A percentile compares a stretch with the other conserved stretches of the same genome.
These are phyloP conservation scores for Leccinum subrobustum DNA, from an alignment of 1,284 basidiomycete genomes.

Conservation along the genomic window DNA sequence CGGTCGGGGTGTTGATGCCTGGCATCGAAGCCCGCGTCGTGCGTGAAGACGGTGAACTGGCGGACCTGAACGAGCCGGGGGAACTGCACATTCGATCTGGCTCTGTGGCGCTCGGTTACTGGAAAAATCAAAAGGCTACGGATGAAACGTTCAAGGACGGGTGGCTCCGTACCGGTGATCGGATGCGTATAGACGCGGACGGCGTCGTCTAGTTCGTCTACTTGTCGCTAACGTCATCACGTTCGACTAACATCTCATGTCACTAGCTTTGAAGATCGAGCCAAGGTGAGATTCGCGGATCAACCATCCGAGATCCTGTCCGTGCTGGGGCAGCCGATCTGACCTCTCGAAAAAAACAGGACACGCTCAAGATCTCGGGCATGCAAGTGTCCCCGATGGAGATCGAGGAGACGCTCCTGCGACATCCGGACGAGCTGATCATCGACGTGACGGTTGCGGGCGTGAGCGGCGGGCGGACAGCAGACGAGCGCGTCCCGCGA, in stretches of 20 bases:
- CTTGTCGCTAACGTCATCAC: background rate
- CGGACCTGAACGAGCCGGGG: conserved; percentile 55
- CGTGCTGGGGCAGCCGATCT: background rate
- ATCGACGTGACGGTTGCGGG: conserved; percentile 66
- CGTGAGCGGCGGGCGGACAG: conserved; percentile 62
- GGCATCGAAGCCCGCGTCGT: conserved; percentile 63
- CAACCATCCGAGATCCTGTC: background rate
- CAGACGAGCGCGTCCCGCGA: conserved; percentile 66
- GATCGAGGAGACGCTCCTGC: conserved; percentile 61
- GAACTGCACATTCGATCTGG: conserved; percentile 59
- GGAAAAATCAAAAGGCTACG: conserved; percentile 65
- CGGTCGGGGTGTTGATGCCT: conserved; percentile 58
- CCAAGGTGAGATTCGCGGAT: conserved; percentile 22
- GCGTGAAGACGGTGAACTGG: conserved; percentile 58
- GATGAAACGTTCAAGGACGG: conserved; percentile 63
- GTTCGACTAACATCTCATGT: background rate
- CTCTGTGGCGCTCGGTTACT: conserved; percentile 65
- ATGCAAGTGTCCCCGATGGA: conserved; percentile 74
- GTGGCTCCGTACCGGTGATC: conserved; percentile 74
- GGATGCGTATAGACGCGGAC: conserved; percentile 56
- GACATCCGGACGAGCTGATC: conserved; percentile 57
- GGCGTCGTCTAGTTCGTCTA: conserved; percentile 63
- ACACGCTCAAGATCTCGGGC: conserved; percentile 72
- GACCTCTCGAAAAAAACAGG: conserved; percentile 37
- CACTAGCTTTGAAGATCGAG: conserved; percentile 29